Evolutionary conservation across 1,284 basidiomycete genomes (phyloP).

Genomic region (Ceratobasidium theobromae): DNA sequence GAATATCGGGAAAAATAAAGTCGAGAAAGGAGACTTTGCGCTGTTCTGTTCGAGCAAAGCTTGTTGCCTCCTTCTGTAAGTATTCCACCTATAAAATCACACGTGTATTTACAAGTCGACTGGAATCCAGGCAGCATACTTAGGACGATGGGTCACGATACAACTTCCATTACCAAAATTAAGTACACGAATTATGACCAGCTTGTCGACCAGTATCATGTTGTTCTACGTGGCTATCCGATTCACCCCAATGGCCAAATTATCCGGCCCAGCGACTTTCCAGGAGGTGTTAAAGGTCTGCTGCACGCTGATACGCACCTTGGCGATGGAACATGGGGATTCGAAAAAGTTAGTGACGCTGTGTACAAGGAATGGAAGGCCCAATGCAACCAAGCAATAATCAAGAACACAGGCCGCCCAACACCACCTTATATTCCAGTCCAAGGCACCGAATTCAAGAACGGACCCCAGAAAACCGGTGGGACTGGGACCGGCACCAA

Average conservation of each 20-base stretch:
- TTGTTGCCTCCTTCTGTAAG: no score
- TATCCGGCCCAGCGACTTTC: not conserved
- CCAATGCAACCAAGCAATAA: not conserved
- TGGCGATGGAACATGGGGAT: not conserved
- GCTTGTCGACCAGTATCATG: not conserved
- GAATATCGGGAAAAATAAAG: not conserved
- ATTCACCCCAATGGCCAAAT: not conserved
- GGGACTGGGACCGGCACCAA: no score
- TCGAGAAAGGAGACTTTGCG: no score
- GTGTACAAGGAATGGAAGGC: not conserved
- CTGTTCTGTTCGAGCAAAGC: no score
- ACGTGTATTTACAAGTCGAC: no score
- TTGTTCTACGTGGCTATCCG: conserved; percentile 1
- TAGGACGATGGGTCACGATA: not conserved
- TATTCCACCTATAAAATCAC: no score
- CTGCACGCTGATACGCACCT: not conserved
- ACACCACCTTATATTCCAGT: not conserved
- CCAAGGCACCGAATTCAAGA: not conserved
- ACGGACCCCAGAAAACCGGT: no score
- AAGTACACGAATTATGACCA: not conserved
- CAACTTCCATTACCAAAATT: not conserved
- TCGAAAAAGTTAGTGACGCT: not conserved
- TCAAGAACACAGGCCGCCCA: not conserved
- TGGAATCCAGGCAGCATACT: not conserved
- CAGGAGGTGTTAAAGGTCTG: conserved; percentile 8